Evolutionary conservation across 768 basidiomycete species (phyloP).

Genomic region (Termitomyces heimii): DNA sequence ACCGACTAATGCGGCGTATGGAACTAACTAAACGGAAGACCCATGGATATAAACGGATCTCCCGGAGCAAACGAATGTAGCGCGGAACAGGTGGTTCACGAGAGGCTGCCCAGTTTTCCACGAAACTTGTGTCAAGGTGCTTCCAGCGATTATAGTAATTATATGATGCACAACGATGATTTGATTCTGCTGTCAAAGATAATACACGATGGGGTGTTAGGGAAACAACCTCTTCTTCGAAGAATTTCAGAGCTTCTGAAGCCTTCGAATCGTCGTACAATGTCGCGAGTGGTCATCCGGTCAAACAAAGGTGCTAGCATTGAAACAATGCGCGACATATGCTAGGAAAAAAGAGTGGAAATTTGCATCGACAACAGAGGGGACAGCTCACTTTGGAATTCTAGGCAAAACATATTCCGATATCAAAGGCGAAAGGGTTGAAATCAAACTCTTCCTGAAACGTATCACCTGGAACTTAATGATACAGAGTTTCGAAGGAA

Average conservation of each 20-base stretch:
- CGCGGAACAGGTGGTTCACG: conserved; percentile 9
- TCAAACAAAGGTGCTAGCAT: conserved; percentile 8
- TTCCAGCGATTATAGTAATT: background rate
- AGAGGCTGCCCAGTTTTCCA: conserved; percentile 12
- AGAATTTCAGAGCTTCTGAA: conserved; percentile 18
- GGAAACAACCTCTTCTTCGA: conserved; percentile 10
- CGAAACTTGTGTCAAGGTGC: conserved; percentile 10
- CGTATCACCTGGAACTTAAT: conserved; percentile 8
- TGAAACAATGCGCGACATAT: conserved; percentile 13
- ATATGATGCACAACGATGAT: background rate
- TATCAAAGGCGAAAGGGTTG: conserved; percentile 21
- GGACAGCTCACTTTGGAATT: conserved; percentile 1
- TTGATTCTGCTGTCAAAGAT: background rate
- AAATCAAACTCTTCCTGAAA: conserved; percentile 18
- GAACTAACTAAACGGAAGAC: background rate
- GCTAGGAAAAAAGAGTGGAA: conserved; percentile 8
- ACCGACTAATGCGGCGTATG: background rate
- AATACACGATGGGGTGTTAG: background rate
- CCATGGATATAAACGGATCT: background rate
- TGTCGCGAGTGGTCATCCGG: conserved; percentile 19
- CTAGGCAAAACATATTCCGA: conserved; percentile 8
- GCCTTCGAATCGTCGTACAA: conserved; percentile 19
- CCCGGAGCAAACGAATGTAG: background rate
- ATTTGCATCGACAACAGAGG: too few species aligned
- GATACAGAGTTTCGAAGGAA: background rate